Conservation (phyloP, 768 basidiomycete genomes). For the Sporobolomyces phaffii region DNA sequence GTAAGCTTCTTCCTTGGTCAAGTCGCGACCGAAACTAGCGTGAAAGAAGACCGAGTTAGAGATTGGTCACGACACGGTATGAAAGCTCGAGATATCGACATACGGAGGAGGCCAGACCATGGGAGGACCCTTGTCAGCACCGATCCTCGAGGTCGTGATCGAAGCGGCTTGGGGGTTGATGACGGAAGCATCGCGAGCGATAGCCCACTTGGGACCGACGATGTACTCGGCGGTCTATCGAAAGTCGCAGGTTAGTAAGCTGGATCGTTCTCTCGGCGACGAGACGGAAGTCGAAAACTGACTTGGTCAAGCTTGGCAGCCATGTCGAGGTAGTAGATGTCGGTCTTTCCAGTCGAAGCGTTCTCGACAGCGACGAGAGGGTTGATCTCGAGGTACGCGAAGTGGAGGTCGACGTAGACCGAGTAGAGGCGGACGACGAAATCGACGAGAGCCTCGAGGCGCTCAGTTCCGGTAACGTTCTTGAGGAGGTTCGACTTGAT, state of each 20-base stretch:
- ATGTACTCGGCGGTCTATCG: conserved; percentile 81
- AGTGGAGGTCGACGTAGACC: conserved; percentile 97
- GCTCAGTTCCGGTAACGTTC: conserved; percentile 68
- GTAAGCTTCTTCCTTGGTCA: conserved; percentile 98
- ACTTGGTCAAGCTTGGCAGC: conserved; percentile 96
- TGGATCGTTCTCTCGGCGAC: background rate
- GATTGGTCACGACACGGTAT: conserved; percentile 48
- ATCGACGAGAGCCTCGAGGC: conserved; percentile 87
- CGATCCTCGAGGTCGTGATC: conserved; percentile 53
- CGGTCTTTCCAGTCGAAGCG: conserved; percentile 61
- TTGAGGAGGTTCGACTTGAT: conserved; percentile 71
- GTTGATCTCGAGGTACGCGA: conserved; percentile 99
- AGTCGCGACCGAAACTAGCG: conserved; percentile 87
- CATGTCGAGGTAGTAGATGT: conserved; percentile 96
- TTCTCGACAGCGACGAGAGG: conserved; percentile 85
- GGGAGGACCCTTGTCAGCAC: conserved; percentile 87
- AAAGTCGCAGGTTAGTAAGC: background rate
- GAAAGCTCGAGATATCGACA: conserved; percentile 44
- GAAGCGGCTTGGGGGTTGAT: conserved; percentile 56
- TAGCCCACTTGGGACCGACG: conserved; percentile 97
- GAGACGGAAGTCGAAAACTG: conserved; percentile 1
- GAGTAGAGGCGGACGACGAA: conserved; percentile 92
- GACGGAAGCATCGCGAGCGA: conserved; percentile 80
- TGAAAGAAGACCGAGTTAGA: conserved; percentile 59
- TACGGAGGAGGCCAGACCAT: conserved; percentile 59